Evolutionary conservation across 164 flowering plant genomes (phyloP).

Genomic region (Platanus orientalis): DNA sequence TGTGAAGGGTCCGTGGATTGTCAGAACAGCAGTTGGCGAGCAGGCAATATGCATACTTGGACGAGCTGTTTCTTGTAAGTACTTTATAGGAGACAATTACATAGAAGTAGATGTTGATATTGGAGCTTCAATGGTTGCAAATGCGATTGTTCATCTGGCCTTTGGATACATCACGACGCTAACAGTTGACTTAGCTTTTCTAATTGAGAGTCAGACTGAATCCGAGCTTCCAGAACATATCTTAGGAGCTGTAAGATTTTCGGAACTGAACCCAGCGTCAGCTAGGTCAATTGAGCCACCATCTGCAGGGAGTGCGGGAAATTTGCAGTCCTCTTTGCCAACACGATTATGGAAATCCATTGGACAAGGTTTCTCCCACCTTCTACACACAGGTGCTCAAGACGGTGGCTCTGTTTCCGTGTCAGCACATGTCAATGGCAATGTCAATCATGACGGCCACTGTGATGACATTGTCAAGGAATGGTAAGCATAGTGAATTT

Average conservation of each 20-base stretch:
- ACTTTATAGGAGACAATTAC: slow-evolving; percentile 44
- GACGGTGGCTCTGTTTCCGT: slow-evolving; percentile 33
- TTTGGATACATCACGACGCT: slow-evolving; percentile 77
- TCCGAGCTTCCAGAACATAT: slow-evolving; percentile 80
- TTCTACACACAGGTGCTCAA: slow-evolving; percentile 51
- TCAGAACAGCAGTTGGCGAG: slow-evolving; percentile 87
- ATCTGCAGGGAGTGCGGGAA: slow-evolving; percentile 21
- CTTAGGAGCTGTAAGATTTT: slow-evolving; percentile 82
- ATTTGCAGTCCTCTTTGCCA: slow-evolving; percentile 42
- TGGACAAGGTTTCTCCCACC: slow-evolving; percentile 69
- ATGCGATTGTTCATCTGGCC: slow-evolving; percentile 88
- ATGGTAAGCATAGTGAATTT: slow-evolving; percentile 29
- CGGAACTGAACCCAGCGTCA: slow-evolving; percentile 65
- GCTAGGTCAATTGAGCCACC: slow-evolving; percentile 48
- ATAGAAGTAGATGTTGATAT: slow-evolving; percentile 81
- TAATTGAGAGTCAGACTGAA: slow-evolving; percentile 77
- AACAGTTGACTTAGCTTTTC: slow-evolving; percentile 87
- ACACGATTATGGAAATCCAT: slow-evolving; percentile 67
- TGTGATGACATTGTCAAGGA: slow-evolving; percentile 17
- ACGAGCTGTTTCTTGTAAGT: slow-evolving; percentile 77
- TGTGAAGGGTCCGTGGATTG: slow-evolving; percentile 94
- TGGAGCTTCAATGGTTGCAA: slow-evolving; percentile 91
- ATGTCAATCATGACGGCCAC: slow-evolving; percentile 22
- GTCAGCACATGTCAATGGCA: slow-evolving; percentile 32
- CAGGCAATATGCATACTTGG: slow-evolving; percentile 90